Base-by-base conservation (phyloP, 352 stramenopile species). In the Phytophthora syringae region DNA sequence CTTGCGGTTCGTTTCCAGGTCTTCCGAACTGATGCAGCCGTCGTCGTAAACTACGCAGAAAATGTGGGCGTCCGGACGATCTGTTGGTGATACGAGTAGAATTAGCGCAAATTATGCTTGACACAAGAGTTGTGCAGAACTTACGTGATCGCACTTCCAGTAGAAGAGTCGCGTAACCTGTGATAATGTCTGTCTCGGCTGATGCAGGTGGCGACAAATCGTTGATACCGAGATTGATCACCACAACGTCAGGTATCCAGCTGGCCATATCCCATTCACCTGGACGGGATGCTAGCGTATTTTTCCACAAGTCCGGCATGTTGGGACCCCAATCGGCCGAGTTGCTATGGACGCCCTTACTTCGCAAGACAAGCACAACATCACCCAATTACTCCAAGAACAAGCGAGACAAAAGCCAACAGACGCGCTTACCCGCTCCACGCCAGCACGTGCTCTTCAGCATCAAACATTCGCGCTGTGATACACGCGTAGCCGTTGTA, bases 401-500 rank as follows among this genome's bases (percentile, higher is more conserved):
- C 12, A 10, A 28, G 22, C n/a, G 27, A 22, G 20, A 47, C 21
- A n/a, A 18, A 13, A 59, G 28, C 30, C 18, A 43, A 11, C 9
- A 52, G n/a, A 37, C 12, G 64, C 5, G 20, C 67, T 55, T 76
- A 90, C 84, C 85, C 88, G 53, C 82, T 94, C 88, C 88, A 95
- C 1, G 84, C 88, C 21, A 94, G 47, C n/a, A 94, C 79, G 44
- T 95, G 88, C n/a, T 85, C 76, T 58, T 95, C 88, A 15, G 88
- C 88, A 56, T 89, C 77, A 67, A 94, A 90, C 82, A 95, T 94
- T 36, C 88, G 86, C 60, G 88, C 74, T 12, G 86, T 76, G 60
- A 95, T 89, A 72, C 86, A 93, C 20, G 88, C 77, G 64, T 93
- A 95, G 44, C 84, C 81, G 52, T 95, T 95, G 74, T 94, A 92